A percentile compares a stretch with the other conserved stretches of the same genome.
Conservation (phyloP, 208 protist species). For the Crithidia mellificae region DNA sequence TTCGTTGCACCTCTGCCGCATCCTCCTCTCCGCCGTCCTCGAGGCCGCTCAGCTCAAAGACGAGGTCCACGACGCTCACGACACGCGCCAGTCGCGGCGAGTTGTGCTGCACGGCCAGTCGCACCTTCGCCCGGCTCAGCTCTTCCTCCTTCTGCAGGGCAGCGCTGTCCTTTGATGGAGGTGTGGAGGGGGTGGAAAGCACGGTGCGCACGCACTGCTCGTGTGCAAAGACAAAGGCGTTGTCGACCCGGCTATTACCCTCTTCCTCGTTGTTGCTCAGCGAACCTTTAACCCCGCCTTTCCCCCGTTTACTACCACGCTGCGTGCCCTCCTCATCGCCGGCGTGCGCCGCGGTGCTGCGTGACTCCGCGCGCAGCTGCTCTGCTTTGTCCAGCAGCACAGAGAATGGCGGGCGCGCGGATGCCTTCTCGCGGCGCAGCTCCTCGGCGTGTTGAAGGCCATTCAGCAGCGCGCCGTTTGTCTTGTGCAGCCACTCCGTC, state of each 20-base stretch:
- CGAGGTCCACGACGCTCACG: constrained; percentile 30
- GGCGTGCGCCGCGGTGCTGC: not conserved
- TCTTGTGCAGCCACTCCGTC: constrained; percentile 14
- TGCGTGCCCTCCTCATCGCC: not conserved
- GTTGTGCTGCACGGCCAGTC: constrained; percentile 28
- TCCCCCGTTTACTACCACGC: not conserved
- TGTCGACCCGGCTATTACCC: not conserved
- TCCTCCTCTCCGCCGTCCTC: constrained; percentile 31
- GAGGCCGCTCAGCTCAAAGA: constrained; percentile 27
- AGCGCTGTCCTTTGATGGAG: not conserved
- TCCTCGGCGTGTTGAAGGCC: constrained; percentile 9
- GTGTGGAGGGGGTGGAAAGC: constrained; percentile 2
- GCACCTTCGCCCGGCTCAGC: constrained; percentile 21
- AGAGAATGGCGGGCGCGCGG: not conserved
- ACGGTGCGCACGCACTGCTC: constrained; percentile 7
- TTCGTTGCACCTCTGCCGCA: constrained; percentile 14
- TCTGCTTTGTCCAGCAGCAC: constrained; percentile 2
- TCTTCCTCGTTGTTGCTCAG: not conserved
- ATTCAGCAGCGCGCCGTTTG: not conserved
- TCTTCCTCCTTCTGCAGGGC: constrained; percentile 9
- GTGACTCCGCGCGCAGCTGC: not conserved
- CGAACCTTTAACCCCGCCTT: not conserved
- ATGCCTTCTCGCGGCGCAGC: constrained; percentile 1
- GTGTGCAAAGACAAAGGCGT: not conserved
- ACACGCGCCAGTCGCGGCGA: constrained; percentile 30